Percentiles rank a stretch among this genome's conserved stretches.
Evolutionary conservation across 495 filamentous ascomycete genomes (phyloP).

Genomic region (Trichoderma reesei): DNA sequence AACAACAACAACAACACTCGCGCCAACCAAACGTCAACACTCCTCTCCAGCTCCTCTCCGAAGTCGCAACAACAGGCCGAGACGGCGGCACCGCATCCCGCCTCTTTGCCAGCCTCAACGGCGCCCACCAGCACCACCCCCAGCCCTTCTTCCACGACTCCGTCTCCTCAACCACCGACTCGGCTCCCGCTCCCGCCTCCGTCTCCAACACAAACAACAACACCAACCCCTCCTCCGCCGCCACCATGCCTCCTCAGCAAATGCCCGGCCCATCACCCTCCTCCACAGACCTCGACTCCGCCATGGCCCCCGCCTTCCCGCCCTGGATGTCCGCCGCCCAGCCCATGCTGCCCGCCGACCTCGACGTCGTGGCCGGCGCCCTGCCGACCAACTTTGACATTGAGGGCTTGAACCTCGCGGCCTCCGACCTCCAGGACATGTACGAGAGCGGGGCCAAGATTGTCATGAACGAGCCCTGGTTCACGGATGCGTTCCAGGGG

Average conservation of each 20-base stretch:
- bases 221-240: background rate
- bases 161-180: background rate
- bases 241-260: background rate
- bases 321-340: slow-evolving; percentile 1
- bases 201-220: background rate
- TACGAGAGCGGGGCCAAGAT: background rate
- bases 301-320: slow-evolving; percentile 2
- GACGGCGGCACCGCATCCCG: slow-evolving; percentile 5
- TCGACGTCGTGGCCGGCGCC: background rate
- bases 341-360: background rate
- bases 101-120: slow-evolving; percentile 3
- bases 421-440: background rate
- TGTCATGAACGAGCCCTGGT: slow-evolving; percentile 9
- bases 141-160: slow-evolving; percentile 24
- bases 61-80: slow-evolving; percentile 34
- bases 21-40: slow-evolving; percentile 32
- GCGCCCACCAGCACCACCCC: slow-evolving; percentile 11
- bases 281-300: background rate
- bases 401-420: background rate
- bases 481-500: slow-evolving; percentile 4
- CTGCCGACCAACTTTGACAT: background rate
- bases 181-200: background rate
- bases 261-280: background rate
- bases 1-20: slow-evolving; percentile 18
- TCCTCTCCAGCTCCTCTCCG: slow-evolving; percentile 56